These are phyloP conservation scores for Monosporozyma siamensis DNA, from an alignment of 805 yeast genomes.

Conservation along the genomic window DNA sequence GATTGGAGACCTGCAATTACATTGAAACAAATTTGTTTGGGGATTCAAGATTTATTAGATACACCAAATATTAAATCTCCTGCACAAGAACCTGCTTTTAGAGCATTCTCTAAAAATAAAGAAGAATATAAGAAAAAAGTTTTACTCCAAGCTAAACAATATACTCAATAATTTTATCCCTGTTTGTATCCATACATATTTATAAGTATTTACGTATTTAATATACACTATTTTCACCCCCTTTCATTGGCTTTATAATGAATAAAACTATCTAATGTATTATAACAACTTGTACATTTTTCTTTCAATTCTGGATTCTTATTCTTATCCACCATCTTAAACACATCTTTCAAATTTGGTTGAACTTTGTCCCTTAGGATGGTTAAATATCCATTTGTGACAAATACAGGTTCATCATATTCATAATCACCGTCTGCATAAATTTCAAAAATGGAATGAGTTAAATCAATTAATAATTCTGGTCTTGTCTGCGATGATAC, in stretches of 20 bases:
- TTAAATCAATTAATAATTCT: conserved; percentile 45
- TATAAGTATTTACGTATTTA: background rate
- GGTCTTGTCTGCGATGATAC: conserved; percentile 19
- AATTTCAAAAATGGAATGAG: conserved; percentile 64
- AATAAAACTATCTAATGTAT: conserved; percentile 65
- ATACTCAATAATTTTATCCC: conserved; percentile 34
- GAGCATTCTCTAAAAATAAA: conserved; percentile 64
- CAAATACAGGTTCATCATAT: conserved; percentile 64
- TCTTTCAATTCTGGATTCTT: conserved; percentile 46
- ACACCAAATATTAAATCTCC: conserved; percentile 93
- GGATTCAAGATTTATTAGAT: conserved; percentile 84
- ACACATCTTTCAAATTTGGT: conserved; percentile 41
- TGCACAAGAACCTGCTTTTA: conserved; percentile 96
- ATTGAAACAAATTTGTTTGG: conserved; percentile 77
- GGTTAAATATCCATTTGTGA: conserved; percentile 38
- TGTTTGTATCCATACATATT: background rate
- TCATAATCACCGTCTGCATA: conserved; percentile 63
- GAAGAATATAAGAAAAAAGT: conserved; percentile 67
- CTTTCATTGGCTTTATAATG: conserved; percentile 55
- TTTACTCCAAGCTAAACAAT: conserved; percentile 67
- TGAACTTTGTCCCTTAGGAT: conserved; percentile 34
- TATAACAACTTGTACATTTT: conserved; percentile 56
- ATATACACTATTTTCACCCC: conserved; percentile 3
- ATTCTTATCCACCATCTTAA: conserved; percentile 61
- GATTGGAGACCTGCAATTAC: conserved; percentile 98